Evolutionary conservation across 1,139 yeast genomes (phyloP).

Genomic region (Blastobotrys niveus): DNA sequence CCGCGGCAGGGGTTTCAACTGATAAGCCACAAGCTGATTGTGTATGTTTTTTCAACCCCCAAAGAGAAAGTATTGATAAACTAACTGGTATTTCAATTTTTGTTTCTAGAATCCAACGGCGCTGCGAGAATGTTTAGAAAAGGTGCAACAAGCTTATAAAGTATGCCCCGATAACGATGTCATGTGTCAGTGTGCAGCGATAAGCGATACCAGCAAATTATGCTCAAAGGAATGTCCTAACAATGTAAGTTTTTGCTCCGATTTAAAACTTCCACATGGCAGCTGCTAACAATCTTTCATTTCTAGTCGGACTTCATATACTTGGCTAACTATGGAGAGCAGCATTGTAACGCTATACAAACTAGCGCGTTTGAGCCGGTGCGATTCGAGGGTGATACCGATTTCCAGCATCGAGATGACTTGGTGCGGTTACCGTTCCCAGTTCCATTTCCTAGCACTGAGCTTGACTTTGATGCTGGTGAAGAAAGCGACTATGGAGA

Average conservation of each 20-base stretch:
- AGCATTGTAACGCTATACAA: conserved; percentile 18
- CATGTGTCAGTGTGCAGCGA: conserved; percentile 24
- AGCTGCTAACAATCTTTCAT: neutral
- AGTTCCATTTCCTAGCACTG: conserved; percentile 1
- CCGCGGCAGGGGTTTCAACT: no score
- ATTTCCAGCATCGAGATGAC: conserved; percentile 25
- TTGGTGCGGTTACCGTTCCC: conserved; percentile 21
- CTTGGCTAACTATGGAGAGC: conserved; percentile 14
- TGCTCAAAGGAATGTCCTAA: conserved; percentile 22
- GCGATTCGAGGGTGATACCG: conserved; percentile 25
- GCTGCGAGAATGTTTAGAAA: conserved; percentile 7
- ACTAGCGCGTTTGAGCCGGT: conserved; percentile 14
- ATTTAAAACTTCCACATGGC: neutral
- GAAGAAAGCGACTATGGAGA: no score
- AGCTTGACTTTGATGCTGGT: neutral
- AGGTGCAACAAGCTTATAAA: conserved; percentile 18
- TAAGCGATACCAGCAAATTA: conserved; percentile 20
- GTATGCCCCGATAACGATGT: conserved; percentile 22
- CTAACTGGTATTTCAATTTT: neutral
- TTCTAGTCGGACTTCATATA: neutral
- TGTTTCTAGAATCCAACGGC: neutral
- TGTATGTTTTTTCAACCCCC: neutral
- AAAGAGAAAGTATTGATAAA: neutral
- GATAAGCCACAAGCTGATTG: neutral
- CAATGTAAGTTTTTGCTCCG: conserved; percentile 15